Percentiles rank a stretch among this genome's conserved stretches.
These are phyloP conservation scores for Alternaria burnsii DNA, from an alignment of 2,329 filamentous ascomycete genomes.

Conservation along the genomic window DNA sequence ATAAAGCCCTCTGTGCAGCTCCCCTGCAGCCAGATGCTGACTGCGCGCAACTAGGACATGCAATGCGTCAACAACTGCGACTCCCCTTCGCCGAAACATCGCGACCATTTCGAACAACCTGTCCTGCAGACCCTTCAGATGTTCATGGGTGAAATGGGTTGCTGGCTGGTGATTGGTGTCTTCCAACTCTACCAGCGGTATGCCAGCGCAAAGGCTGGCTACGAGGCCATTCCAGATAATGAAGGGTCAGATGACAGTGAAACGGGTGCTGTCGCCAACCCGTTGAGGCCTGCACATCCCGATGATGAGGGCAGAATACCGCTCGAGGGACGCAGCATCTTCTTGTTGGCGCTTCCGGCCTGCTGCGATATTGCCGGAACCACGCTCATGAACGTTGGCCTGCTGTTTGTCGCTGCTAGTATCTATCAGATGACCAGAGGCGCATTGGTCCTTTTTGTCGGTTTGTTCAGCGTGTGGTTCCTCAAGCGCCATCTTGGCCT, in stretches of 20 bases:
- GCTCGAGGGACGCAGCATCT: constrained; percentile 74
- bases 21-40: constrained; percentile 26
- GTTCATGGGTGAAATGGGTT: constrained; percentile 96
- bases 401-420: constrained; percentile 91
- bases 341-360: constrained; percentile 83
- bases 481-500: constrained; percentile 77
- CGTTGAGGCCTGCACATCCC: constrained; percentile 54
- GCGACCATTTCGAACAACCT: constrained; percentile 86
- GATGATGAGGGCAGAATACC: constrained; percentile 65
- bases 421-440: constrained; percentile 99
- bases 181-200: constrained; percentile 72
- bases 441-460: constrained; percentile 93
- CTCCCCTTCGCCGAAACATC: constrained; percentile 70
- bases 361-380: constrained; percentile 95
- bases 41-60: constrained; percentile 72
- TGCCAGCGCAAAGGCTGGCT: constrained; percentile 62
- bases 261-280: constrained; percentile 61
- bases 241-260: constrained; percentile 56
- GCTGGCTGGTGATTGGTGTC: constrained; percentile 86
- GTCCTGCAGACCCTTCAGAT: constrained; percentile 96
- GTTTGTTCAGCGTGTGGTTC: constrained; percentile 92
- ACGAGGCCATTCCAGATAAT: constrained; percentile 67
- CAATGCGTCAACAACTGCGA: constrained; percentile 95
- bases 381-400: constrained; percentile 94
- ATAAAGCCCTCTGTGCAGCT: constrained; percentile 19